Conservation (phyloP, 2,329 filamentous ascomycete genomes). For the Didymosphaeria variabile region DNA sequence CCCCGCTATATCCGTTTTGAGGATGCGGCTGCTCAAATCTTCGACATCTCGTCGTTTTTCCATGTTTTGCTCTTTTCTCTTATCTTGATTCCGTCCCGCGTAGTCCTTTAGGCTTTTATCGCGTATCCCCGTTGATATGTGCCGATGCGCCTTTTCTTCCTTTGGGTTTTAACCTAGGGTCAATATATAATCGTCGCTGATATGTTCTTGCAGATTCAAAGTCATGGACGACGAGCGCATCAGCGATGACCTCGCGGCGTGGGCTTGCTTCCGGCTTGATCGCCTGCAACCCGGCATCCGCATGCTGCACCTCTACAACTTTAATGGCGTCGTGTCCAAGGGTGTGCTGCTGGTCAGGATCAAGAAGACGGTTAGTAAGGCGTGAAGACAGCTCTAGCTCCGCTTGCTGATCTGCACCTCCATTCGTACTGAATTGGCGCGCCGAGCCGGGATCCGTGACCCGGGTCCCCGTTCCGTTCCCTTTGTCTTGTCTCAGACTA, state of each 20-base stretch:
- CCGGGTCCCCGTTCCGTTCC: background rate
- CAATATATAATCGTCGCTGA: background rate
- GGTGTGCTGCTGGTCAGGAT: conserved; percentile 80
- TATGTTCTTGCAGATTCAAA: conserved; percentile 69
- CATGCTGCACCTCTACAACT: conserved; percentile 78
- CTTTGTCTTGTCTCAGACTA: background rate
- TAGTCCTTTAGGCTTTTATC: background rate
- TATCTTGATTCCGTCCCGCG: background rate
- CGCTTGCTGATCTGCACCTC: conserved; percentile 12
- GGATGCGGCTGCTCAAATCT: conserved; percentile 23
- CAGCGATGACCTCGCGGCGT: conserved; percentile 78
- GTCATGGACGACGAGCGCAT: conserved; percentile 87
- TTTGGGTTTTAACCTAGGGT: background rate
- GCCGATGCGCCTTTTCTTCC: background rate
- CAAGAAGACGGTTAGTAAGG: conserved; percentile 61
- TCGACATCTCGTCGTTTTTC: conserved; percentile 12
- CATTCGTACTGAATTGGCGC: conserved; percentile 1
- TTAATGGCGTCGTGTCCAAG: conserved; percentile 69
- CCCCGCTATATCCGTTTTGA: conserved; percentile 22
- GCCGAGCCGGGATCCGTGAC: conserved; percentile 5
- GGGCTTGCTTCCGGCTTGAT: conserved; percentile 89
- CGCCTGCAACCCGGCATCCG: conserved; percentile 78
- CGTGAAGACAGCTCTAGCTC: conserved; percentile 22
- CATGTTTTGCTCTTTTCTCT: conserved; percentile 3
- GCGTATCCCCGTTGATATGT: conserved; percentile 6